phyloP scores from a whole-genome alignment of 129 eudicot species.

The Centella asiatica region DNA sequence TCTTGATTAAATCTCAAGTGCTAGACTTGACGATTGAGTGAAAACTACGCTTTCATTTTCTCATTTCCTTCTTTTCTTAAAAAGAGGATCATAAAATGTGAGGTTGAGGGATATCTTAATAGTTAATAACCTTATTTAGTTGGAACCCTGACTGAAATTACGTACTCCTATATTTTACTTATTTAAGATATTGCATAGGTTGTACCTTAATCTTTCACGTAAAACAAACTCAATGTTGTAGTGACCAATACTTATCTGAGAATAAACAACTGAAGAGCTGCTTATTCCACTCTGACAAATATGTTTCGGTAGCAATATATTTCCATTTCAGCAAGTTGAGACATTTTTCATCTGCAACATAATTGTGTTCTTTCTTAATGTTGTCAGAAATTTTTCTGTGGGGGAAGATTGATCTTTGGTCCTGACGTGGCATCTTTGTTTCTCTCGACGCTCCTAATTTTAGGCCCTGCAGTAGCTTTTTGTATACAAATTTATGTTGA shows the following conservation, averaged over 20 bases:
- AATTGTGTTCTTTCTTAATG: conserved; percentile 8
- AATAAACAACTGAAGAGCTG: not conserved
- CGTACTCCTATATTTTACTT: not conserved
- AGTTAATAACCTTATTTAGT: not conserved
- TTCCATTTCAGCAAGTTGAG: not conserved
- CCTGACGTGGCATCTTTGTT: conserved; percentile 77
- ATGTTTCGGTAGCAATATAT: no score
- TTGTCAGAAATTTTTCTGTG: conserved; percentile 70
- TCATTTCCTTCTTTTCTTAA: not conserved
- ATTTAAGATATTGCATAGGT: no score
- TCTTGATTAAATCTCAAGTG: not conserved
- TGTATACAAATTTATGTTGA: conserved; percentile 40
- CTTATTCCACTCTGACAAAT: not conserved
- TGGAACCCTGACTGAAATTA: not conserved
- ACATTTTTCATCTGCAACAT: not conserved
- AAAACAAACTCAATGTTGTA: no score
- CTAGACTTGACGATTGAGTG: not conserved
- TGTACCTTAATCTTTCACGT: no score
- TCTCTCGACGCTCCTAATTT: conserved; percentile 52
- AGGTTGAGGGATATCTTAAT: not conserved
- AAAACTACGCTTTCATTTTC: not conserved
- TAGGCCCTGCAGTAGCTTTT: conserved; percentile 69
- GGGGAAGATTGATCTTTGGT: conserved; percentile 94
- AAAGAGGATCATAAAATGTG: not conserved
- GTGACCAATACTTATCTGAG: no score